Percentiles rank a stretch among this genome's conserved stretches.
phyloP scores from a whole-genome alignment of 1,284 basidiomycete species.

The Pulchroboletus neoregius region DNA sequence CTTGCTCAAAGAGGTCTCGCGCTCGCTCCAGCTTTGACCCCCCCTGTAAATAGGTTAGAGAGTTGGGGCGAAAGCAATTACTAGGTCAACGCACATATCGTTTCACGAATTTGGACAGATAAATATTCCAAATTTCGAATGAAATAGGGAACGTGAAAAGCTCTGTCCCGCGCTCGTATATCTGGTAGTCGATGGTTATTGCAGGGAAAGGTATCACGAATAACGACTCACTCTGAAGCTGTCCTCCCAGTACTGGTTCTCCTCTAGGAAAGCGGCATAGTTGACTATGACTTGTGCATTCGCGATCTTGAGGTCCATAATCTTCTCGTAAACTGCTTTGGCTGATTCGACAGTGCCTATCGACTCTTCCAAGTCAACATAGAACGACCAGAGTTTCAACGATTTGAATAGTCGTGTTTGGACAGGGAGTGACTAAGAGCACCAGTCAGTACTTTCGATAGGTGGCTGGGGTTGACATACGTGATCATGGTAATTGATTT shows the following conservation, averaged over 20 bases:
- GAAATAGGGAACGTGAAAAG: slow-evolving; percentile 97
- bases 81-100: slow-evolving; percentile 69
- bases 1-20: slow-evolving; percentile 96
- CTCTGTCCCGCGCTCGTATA: slow-evolving; percentile 97
- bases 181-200: slow-evolving; percentile 38
- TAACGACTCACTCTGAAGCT: slow-evolving; percentile 85
- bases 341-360: slow-evolving; percentile 91
- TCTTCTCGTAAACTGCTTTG: slow-evolving; percentile 95
- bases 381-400: slow-evolving; percentile 98
- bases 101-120: slow-evolving; percentile 95
- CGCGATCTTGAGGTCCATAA: slow-evolving; percentile 96
- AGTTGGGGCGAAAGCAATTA: not conserved
- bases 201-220: not conserved
- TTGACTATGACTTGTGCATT: slow-evolving; percentile 98
- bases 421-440: slow-evolving; percentile 68
- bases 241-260: slow-evolving; percentile 98
- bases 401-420: slow-evolving; percentile 96
- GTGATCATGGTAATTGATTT: slow-evolving; percentile 95
- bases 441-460: slow-evolving; percentile 13
- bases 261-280: slow-evolving; percentile 95
- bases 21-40: slow-evolving; percentile 93
- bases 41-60: slow-evolving; percentile 47
- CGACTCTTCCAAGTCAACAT: slow-evolving; percentile 95
- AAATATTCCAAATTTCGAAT: slow-evolving; percentile 99
- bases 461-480: slow-evolving; percentile 43